Percentiles rank a stretch among this genome's conserved stretches.
Evolutionary conservation across 345 rosid genomes (phyloP).

Genomic region (Hypericum androsaemum): DNA sequence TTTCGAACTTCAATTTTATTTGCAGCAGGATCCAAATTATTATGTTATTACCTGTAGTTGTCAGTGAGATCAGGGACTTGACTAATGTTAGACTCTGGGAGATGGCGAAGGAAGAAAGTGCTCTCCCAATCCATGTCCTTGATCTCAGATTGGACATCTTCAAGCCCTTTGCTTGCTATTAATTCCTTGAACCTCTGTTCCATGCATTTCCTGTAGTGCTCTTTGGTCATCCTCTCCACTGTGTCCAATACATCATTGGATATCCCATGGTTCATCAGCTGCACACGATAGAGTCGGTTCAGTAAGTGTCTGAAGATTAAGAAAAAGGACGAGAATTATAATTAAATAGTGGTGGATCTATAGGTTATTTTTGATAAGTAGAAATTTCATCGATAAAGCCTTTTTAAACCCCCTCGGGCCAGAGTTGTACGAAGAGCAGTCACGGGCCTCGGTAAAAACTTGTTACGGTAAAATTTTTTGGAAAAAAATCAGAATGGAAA

Average conservation of each 20-base stretch:
- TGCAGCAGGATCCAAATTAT: too few species aligned
- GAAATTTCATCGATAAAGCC: too few species aligned
- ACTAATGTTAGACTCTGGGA: slow-evolving; percentile 53
- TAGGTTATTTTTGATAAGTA: too few species aligned
- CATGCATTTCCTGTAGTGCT: slow-evolving; percentile 75
- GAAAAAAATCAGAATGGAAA: too few species aligned
- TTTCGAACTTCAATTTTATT: too few species aligned
- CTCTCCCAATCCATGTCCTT: slow-evolving; percentile 88
- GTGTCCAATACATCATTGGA: slow-evolving; percentile 55
- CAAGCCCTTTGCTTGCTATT: slow-evolving; percentile 54
- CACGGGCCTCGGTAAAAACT: too few species aligned
- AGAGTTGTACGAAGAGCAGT: too few species aligned
- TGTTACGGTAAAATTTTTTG: too few species aligned
- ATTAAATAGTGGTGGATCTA: too few species aligned
- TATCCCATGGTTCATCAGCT: slow-evolving; percentile 81
- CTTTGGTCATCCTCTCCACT: slow-evolving; percentile 65
- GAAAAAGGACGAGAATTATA: background rate
- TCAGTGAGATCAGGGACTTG: slow-evolving; percentile 66
- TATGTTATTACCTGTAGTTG: slow-evolving; percentile 50
- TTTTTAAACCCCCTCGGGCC: too few species aligned
- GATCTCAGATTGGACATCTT: slow-evolving; percentile 49
- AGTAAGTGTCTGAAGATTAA: background rate
- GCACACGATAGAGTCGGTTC: background rate
- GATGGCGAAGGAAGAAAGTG: slow-evolving; percentile 68
- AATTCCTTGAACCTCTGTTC: slow-evolving; percentile 74